Evolutionary conservation across 208 protist genomes (phyloP).

Genomic region (Borovskyia barvae): DNA sequence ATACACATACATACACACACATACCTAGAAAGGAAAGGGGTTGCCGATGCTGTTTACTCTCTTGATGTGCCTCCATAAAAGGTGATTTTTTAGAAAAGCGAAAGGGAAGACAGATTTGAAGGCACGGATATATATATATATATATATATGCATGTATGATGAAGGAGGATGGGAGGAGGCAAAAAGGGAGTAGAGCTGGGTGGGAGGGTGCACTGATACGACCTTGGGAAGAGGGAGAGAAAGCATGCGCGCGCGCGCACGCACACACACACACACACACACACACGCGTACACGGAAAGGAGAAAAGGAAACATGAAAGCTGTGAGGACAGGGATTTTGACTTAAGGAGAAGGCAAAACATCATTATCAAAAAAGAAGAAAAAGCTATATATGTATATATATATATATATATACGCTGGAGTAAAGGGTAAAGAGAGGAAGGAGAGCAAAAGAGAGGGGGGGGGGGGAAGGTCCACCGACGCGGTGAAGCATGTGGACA

Average conservation of each 20-base stretch:
- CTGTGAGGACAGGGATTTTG: too few relatives aligned
- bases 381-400: conserved; percentile 6
- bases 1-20: neutral
- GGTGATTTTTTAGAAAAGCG: too few relatives aligned
- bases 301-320: conserved; percentile 2
- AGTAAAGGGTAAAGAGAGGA: conserved; percentile 20
- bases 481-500: too few relatives aligned
- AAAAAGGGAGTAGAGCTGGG: too few relatives aligned
- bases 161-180: too few relatives aligned
- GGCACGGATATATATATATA: too few relatives aligned
- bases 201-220: too few relatives aligned
- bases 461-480: neutral
- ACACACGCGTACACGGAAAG: conserved; percentile 31
- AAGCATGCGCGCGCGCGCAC: neutral
- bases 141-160: too few relatives aligned
- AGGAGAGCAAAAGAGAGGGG: conserved; percentile 1
- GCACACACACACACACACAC: conserved; percentile 5
- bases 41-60: too few relatives aligned
- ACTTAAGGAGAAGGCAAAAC: conserved; percentile 16
- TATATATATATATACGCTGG: conserved; percentile 26
- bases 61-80: too few relatives aligned
- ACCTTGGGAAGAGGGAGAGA: conserved; percentile 5
- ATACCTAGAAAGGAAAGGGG: too few relatives aligned
- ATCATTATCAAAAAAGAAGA: neutral
- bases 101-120: too few relatives aligned